These are phyloP conservation scores for Oidiodendron maius DNA, from an alignment of 495 filamentous ascomycete species.

Conservation along the genomic window DNA sequence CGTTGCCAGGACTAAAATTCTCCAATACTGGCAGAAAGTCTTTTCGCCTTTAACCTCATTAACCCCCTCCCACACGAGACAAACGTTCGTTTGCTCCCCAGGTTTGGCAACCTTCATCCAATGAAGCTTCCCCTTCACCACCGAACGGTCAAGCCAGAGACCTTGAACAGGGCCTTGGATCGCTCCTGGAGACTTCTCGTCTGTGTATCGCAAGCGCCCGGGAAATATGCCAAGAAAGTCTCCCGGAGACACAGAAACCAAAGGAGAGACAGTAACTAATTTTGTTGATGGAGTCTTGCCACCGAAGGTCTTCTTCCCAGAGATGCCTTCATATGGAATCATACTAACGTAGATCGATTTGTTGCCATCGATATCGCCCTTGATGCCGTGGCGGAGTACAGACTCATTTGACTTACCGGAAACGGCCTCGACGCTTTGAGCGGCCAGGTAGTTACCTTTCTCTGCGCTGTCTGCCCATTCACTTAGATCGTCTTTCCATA, in stretches of 20 bases:
- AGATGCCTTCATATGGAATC: not conserved
- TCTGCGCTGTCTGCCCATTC: not conserved
- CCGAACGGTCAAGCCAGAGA: slow-evolving; percentile 2
- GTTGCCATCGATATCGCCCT: slow-evolving; percentile 4
- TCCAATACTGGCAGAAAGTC: too few relatives aligned
- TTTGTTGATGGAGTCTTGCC: not conserved
- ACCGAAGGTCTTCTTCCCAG: not conserved
- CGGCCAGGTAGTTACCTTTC: not conserved
- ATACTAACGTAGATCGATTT: slow-evolving; percentile 4
- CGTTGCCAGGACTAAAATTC: not conserved
- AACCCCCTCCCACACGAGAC: slow-evolving; percentile 1
- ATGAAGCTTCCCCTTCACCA: not conserved
- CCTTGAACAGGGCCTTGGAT: slow-evolving; percentile 1
- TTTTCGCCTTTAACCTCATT: slow-evolving; percentile 2
- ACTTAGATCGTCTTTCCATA: slow-evolving; percentile 5
- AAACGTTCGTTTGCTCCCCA: too few relatives aligned
- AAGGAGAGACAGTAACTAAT: slow-evolving; percentile 1
- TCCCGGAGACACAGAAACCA: too few relatives aligned
- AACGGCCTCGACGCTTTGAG: not conserved
- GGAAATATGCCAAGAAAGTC: not conserved
- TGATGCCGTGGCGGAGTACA: slow-evolving; percentile 7
- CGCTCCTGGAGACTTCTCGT: too few relatives aligned
- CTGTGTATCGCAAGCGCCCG: not conserved
- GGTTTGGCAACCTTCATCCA: slow-evolving; percentile 1
- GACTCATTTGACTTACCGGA: slow-evolving; percentile 6